Base-by-base conservation (phyloP, 176 grass and related monocot species). In the Phragmites australis region DNA sequence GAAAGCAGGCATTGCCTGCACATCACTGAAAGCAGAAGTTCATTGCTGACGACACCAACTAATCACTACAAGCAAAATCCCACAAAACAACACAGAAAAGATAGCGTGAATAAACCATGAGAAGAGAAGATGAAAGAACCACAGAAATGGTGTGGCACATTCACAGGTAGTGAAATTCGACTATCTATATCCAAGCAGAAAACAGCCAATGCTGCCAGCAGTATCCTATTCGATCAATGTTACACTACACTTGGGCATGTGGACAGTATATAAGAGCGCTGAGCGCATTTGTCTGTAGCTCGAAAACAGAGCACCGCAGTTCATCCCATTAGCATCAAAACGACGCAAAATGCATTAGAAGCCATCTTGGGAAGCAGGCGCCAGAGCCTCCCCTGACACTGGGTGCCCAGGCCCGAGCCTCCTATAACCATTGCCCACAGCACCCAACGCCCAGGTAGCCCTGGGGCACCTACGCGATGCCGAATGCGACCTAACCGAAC, bases 1-100 rank as follows among this genome's bases (percentile, higher is more conserved):
- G 19, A 65, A 56, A 71, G 56, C 41, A 72, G 13, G 58, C 82
- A 71, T 83, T 21, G 71, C 50, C 70, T 25, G 73, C 53, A n/a
- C 11, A 40, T 77, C 54, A 67, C 16, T 86, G 64, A 15, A 49
- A 16, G n/a, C 40, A 68, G 30, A 6, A 0, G 23, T 39, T 23
- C 72, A 71, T 83, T 59, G 27, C 6, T 23, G 69, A 72, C 6
- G 9, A 45, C n/a, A 6, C 41, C 70, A 39, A 14, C 46, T 9
- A 80, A 49, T 6, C 37, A 14, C 55, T 51, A 29, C 49, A 54
- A 25, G 43, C 34, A 62, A 70, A 63, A 62, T 6, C 49, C 63
- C 9, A 37, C 59, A 79, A 62, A 6, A 26, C 0, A 68, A 54
- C 52, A 52, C 0, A 72, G 13, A 44, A 29, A 84, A n/a, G 59